Evolutionary conservation across 345 rosid species (phyloP).

Genomic region (Leavenworthia alabamica): DNA sequence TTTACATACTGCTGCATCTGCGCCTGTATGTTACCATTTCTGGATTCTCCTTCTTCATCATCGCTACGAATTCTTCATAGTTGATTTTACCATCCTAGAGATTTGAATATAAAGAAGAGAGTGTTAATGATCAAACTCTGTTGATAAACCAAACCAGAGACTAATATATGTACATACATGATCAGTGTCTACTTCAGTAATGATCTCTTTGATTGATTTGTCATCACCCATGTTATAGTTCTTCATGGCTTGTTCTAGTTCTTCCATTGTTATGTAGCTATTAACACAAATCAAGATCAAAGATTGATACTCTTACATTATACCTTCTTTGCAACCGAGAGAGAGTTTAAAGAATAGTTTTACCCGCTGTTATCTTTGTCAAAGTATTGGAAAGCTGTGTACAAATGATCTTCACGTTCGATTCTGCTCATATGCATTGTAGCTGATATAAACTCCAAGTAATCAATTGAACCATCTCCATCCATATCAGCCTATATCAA

Average conservation of each 20-base stretch:
- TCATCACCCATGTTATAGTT: constrained; percentile 88
- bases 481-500: constrained; percentile 79
- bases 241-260: constrained; percentile 81
- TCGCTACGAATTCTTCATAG: constrained; percentile 92
- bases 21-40: constrained; percentile 64
- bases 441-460: constrained; percentile 91
- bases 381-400: constrained; percentile 79
- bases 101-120: not conserved
- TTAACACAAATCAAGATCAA: not conserved
- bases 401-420: constrained; percentile 87
- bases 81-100: constrained; percentile 91
- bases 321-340: not conserved
- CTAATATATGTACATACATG: constrained; percentile 40
- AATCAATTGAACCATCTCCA: constrained; percentile 94
- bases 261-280: constrained; percentile 92
- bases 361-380: constrained; percentile 98
- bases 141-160: not conserved
- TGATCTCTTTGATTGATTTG: constrained; percentile 84
- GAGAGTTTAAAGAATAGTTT: not conserved
- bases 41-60: constrained; percentile 94
- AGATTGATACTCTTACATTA: not conserved
- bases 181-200: constrained; percentile 90
- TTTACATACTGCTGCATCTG: constrained; percentile 40
- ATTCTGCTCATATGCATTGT: constrained; percentile 93
- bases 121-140: not conserved